Evolutionary conservation across 2,329 filamentous ascomycete species (phyloP), one percentile per base, ranked within the genome.

Genomic region (Exophiala xenobiotica): DNA sequence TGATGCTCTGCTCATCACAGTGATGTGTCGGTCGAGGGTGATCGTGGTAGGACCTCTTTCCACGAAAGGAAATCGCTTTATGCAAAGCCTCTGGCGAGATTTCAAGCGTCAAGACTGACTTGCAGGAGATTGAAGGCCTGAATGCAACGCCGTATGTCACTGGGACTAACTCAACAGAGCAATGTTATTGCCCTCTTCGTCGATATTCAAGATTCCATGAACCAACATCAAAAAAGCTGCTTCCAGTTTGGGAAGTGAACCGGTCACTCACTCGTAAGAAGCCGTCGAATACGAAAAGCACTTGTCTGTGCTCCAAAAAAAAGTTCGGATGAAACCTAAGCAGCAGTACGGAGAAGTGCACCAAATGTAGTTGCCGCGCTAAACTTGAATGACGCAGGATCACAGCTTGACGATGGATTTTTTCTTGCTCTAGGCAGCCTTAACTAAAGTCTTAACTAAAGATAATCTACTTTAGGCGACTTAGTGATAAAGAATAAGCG

Each of bases 231-330:
- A 19, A 26, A 20, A 42, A 53, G 54, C 54, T 56, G 38, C 51
- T 56, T 43, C 54, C 54, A 4, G 6, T 46, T 56, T 24, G 51
- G 54, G 54, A 56, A 56, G 46, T 51, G 42, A 50, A 20, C 23
- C 23, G n/a, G 14, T 35, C 3, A 14, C 12, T 31, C 14, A 12
- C 24, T 27, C 24, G 24, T 12, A 27, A 27, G 24, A 12, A 12
- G 24, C 24, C 24, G 24, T 27, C 12, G 24, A 12, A 27, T 27
- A 12, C 24, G 24, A 12, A 27, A 27, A 27, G 24, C n/a, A n/a
- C 24, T 27, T 27, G 24, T 6, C 24, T 27, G 6, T 27, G 6
- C 12, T 6, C 12, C 24, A 27, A 27, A 27, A 12, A 12, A 27
- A 12, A 27, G 12, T 27, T n/a, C n/a, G n/a, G n/a, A n/a, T n/a